These are phyloP conservation scores for Trametes elegans DNA, from an alignment of 768 basidiomycete species.

Conservation along the genomic window DNA sequence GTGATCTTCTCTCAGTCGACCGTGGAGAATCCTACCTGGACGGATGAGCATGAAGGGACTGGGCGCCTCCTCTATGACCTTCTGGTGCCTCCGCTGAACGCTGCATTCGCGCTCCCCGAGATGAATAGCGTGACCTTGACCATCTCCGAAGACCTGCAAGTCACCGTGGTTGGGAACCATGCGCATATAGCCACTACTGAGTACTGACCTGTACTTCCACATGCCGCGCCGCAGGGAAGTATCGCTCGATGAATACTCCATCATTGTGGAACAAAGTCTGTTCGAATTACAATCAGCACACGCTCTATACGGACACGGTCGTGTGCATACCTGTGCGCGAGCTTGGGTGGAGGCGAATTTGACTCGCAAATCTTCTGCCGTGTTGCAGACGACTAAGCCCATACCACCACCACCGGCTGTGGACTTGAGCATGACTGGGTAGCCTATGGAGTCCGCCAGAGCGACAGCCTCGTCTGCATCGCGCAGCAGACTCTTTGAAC, in stretches of 20 bases:
- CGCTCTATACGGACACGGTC: rapidly evolving
- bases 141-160: constrained; percentile 65
- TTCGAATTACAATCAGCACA: not conserved
- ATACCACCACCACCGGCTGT: constrained; percentile 71
- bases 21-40: constrained; percentile 37
- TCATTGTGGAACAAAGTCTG: constrained; percentile 48
- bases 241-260: constrained; percentile 60
- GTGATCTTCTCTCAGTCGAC: not conserved
- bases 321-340: constrained; percentile 43
- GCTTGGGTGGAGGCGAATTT: constrained; percentile 37
- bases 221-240: constrained; percentile 54
- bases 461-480: constrained; percentile 40
- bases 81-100: constrained; percentile 67
- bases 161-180: not conserved
- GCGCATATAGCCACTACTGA: not conserved
- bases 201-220: constrained; percentile 58
- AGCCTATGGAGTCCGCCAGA: constrained; percentile 45
- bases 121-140: constrained; percentile 53
- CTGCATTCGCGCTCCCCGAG: constrained; percentile 73
- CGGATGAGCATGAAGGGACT: constrained; percentile 52
- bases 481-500: constrained; percentile 47
- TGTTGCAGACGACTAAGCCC: constrained; percentile 56
- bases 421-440: constrained; percentile 65
- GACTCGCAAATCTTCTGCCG: constrained; percentile 36
- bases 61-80: constrained; percentile 69